phyloP scores from a whole-genome alignment of 1,139 yeast genomes.

The Diutina rugosa region DNA sequence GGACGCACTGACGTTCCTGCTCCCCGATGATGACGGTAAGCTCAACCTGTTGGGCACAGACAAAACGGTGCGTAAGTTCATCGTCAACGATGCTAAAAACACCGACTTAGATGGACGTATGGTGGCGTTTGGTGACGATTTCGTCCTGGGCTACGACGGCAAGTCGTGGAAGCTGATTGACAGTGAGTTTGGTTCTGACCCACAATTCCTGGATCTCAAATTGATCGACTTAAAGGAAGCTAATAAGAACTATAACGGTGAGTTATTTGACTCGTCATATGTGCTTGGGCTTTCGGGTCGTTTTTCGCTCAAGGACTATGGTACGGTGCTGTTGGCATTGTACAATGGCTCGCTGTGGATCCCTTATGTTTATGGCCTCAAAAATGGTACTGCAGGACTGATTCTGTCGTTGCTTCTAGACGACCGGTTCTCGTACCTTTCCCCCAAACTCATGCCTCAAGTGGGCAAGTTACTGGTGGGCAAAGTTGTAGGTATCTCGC shows the following conservation, averaged over 20 bases:
- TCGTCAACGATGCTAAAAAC: conserved; percentile 28
- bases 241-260: neutral
- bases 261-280: conserved; percentile 24
- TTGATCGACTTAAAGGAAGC: neutral
- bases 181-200: neutral
- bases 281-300: conserved; percentile 53
- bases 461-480: conserved; percentile 25
- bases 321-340: conserved; percentile 52
- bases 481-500: conserved; percentile 74
- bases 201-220: neutral
- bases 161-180: neutral
- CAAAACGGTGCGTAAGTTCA: conserved; percentile 32
- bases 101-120: conserved; percentile 35
- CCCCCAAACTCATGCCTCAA: neutral
- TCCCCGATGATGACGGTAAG: conserved; percentile 8
- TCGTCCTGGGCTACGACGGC: conserved; percentile 19
- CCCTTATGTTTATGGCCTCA: conserved; percentile 40
- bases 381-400: conserved; percentile 15
- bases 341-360: conserved; percentile 63
- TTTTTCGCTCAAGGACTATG: conserved; percentile 38
- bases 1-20: conserved; percentile 14
- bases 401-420: conserved; percentile 22
- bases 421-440: conserved; percentile 14
- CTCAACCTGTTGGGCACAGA: conserved; percentile 13
- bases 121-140: conserved; percentile 41